Percentiles rank a stretch among this genome's conserved stretches.
Evolutionary conservation across 805 yeast species (phyloP).

Genomic region (Candida piceae): DNA sequence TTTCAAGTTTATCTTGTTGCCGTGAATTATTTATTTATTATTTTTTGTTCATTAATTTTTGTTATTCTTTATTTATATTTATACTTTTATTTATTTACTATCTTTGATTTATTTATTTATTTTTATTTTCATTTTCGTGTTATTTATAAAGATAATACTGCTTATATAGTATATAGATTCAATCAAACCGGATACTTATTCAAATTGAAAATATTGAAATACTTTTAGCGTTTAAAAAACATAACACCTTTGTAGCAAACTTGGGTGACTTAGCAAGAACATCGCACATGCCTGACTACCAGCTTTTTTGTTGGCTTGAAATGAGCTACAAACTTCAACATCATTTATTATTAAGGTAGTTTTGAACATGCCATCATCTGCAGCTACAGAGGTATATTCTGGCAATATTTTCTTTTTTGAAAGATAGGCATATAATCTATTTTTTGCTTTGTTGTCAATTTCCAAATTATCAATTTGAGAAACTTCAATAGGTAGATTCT

Average conservation of each 20-base stretch:
- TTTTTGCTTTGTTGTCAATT: conserved; percentile 22
- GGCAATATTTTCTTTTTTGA: conserved; percentile 25
- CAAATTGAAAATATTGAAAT: too few species aligned
- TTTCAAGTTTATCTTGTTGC: too few species aligned
- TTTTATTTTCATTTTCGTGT: too few species aligned
- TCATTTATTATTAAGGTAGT: conserved; percentile 28
- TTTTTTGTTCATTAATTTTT: too few species aligned
- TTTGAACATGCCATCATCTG: conserved; percentile 17
- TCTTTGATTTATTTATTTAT: too few species aligned
- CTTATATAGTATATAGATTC: too few species aligned
- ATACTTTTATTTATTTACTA: too few species aligned
- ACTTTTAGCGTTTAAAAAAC: too few species aligned
- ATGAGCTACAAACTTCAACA: conserved; percentile 29
- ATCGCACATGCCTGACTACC: conserved; percentile 38
- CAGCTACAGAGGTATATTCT: conserved; percentile 23
- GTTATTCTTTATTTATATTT: too few species aligned
- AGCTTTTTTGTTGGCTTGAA: conserved; percentile 31
- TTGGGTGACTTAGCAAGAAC: conserved; percentile 22
- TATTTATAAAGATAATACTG: too few species aligned
- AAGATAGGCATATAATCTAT: conserved; percentile 28
- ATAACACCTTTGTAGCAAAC: conserved; percentile 14
- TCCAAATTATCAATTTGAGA: conserved; percentile 12
- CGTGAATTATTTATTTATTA: too few species aligned
- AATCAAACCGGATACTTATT: too few species aligned
- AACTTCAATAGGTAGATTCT: conserved; percentile 2